These are phyloP conservation scores for Aethionema arabicum DNA, from an alignment of 345 rosid species.

Conservation along the genomic window DNA sequence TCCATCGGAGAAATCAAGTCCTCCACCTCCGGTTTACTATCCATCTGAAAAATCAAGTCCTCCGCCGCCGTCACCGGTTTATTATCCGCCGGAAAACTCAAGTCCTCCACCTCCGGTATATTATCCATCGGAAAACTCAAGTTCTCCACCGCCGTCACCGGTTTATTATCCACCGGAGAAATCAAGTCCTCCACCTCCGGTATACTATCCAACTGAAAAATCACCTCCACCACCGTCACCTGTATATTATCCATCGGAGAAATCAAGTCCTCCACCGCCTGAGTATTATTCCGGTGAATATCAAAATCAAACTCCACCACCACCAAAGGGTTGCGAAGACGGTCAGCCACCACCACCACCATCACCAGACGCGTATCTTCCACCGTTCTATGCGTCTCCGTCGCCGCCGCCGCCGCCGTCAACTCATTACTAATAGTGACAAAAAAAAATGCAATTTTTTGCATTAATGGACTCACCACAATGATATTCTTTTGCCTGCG, in stretches of 20 bases:
- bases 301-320: slow-evolving; percentile 37
- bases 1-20: slow-evolving; percentile 6
- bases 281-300: slow-evolving; percentile 26
- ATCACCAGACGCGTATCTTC: slow-evolving; percentile 44
- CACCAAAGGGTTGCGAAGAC: slow-evolving; percentile 31
- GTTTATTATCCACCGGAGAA: slow-evolving; percentile 20
- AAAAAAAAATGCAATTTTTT: slow-evolving; percentile 23
- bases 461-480: slow-evolving; percentile 33
- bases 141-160: slow-evolving; percentile 37
- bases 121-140: slow-evolving; percentile 1
- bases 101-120: slow-evolving; percentile 28
- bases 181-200: slow-evolving; percentile 30
- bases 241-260: slow-evolving; percentile 12
- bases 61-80: slow-evolving; percentile 27
- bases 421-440: slow-evolving; percentile 51
- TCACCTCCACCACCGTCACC: slow-evolving; percentile 34
- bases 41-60: slow-evolving; percentile 10
- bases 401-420: slow-evolving; percentile 61
- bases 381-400: slow-evolving; percentile 61
- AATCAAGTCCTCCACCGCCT: slow-evolving; percentile 11
- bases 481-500: slow-evolving; percentile 40
- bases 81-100: slow-evolving; percentile 4
- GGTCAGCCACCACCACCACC: slow-evolving; percentile 44
- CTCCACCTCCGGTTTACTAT: slow-evolving; percentile 35
- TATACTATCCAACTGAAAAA: slow-evolving; percentile 24